phyloP scores from a whole-genome alignment of 495 filamentous ascomycete species.

The Penicillium mononematosum region DNA sequence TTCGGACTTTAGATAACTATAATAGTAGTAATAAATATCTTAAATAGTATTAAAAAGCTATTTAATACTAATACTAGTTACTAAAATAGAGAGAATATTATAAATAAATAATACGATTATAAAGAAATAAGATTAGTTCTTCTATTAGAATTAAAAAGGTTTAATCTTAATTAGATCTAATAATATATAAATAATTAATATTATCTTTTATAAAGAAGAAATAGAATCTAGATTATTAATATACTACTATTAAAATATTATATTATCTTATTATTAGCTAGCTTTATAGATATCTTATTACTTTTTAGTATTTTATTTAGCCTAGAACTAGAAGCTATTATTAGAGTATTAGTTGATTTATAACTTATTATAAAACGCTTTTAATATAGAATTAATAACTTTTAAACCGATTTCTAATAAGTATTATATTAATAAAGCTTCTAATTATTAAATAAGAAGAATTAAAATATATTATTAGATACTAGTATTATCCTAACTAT shows the following conservation, averaged over 20 bases:
- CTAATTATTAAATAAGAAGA: not conserved
- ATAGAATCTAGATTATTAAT: too few species aligned
- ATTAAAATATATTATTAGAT: not conserved
- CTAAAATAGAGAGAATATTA: constrained; percentile 1
- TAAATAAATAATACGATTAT: not conserved
- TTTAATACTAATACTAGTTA: not conserved
- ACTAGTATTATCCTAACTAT: constrained; percentile 14
- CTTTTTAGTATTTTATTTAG: not conserved
- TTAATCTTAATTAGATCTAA: too few species aligned
- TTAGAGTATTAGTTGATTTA: not conserved
- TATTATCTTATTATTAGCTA: not conserved
- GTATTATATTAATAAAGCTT: not conserved
- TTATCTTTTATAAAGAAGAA: too few species aligned
- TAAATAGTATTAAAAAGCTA: not conserved
- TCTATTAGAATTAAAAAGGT: constrained; percentile 1
- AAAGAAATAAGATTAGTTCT: not conserved
- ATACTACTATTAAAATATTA: too few species aligned
- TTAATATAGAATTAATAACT: constrained; percentile 4
- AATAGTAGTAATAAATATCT: not conserved
- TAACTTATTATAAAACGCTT: not conserved
- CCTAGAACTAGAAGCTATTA: not conserved
- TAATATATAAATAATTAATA: too few species aligned
- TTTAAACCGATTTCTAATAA: not conserved
- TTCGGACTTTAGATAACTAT: not conserved
- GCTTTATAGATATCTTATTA: not conserved